Base-by-base conservation (phyloP, 345 rosid genomes). In the Conringia planisiliqua region DNA sequence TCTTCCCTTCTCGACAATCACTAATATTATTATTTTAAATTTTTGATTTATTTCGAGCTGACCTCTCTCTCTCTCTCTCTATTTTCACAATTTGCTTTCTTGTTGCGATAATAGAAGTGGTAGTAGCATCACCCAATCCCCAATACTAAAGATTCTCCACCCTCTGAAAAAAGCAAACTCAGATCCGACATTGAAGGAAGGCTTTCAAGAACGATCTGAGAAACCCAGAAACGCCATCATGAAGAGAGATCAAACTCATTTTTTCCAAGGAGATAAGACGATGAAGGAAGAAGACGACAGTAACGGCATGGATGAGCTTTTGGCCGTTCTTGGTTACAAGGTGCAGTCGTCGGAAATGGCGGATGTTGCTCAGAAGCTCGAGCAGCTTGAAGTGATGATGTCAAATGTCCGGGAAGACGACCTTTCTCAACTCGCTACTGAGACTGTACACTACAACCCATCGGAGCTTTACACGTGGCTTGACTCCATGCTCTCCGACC, bases 291-390 rank as follows among this genome's bases (percentile, higher is more conserved):
- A 82, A 2, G 88, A 58, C 5, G 68, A 66, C 3, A 82, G 66
- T 54, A 81, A 73, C 6, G 86, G 85, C 17, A 81, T 88, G 93
- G 97, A 91, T n/a, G 97, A 89, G 83, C 83, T 85, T 6, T 52
- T 91, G 17, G 95, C 88, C 0, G 84, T 80, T 50, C 58, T 89
- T 60, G 97, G 97, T 1, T 91, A 89, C 83, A 86, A 86, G 68
- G 97, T 91, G 0, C 73, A 81, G 62, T 74, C 95, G 3, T 83
- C 92, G 0, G 95, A 91, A 73, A 91, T 91, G 97, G 91, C 84
- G 0, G 95, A 87, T 1, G 97, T 91, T 5, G 97, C 95, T 14
- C 88, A 80, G 10, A 91, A 89, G 79, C 86, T 91, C 3, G 97
- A 87, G 47, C 90, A 84, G 79, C 87, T 91, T 10, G 97, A 91